Evolutionary conservation across 1,139 yeast genomes (phyloP).

Genomic region (Hanseniaspora uvarum): DNA sequence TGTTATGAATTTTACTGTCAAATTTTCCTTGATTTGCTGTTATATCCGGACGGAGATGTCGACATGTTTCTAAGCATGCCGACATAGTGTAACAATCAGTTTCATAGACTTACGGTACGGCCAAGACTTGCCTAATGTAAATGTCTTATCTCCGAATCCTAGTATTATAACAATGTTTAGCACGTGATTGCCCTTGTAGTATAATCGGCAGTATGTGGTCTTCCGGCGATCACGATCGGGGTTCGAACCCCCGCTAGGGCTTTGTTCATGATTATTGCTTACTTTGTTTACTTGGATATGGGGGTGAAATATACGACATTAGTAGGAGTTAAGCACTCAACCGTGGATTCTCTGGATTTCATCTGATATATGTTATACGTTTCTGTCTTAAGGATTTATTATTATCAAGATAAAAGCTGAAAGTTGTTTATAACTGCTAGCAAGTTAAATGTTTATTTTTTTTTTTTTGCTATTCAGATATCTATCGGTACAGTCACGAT

Average conservation of each 20-base stretch:
- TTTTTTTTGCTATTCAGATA: no score
- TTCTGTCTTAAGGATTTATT: neutral
- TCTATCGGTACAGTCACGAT: no score
- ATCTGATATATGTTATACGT: no score
- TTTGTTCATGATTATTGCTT: neutral
- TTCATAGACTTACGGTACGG: neutral
- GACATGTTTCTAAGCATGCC: no score
- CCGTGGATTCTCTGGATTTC: neutral
- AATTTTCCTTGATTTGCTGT: neutral
- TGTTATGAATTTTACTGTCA: neutral
- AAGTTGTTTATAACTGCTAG: no score
- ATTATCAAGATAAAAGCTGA: neutral
- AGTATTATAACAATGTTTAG: neutral
- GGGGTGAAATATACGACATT: neutral
- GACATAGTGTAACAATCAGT: no score
- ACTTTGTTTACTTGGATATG: neutral
- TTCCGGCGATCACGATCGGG: slow-evolving; percentile 43
- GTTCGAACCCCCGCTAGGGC: slow-evolving; percentile 44
- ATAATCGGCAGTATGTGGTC: slow-evolving; percentile 39
- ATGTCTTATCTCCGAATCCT: slow-evolving; percentile 11
- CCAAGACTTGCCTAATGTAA: neutral
- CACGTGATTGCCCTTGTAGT: slow-evolving; percentile 31
- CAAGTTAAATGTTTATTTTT: no score
- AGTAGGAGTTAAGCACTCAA: neutral
- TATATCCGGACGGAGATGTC: no score